Base-by-base conservation (phyloP, 2,329 filamentous ascomycete genomes). In the Chaetoscypha palmicola region DNA sequence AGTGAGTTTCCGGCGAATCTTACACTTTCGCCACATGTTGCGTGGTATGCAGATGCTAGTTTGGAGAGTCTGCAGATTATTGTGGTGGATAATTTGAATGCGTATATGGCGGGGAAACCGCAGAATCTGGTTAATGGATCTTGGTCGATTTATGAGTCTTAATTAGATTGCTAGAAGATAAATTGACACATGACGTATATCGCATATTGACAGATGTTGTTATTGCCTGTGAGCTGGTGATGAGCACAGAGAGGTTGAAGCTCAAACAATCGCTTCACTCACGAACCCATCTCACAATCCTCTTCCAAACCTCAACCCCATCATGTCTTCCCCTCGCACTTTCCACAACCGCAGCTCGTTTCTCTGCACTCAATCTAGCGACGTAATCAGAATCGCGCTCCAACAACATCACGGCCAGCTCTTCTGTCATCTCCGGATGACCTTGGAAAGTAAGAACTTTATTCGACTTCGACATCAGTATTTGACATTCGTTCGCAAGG, bases 21-120 rank as follows among this genome's bases (percentile, higher is more conserved):
- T 47, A 66, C 73, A 0, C 51, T 74, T 31, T 72, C 65, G 37
- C 72, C 73, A 14, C 74, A 78, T 60, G 48, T 75, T 30, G 73
- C 74, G 1, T 77, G 73, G 73, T 69, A 67, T 50, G 67, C 71
- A 1, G 63, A 66, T 36, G 66, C 61, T 50, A 76, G 71, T 3
- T 61, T 70, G 45, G 59, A 65, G 34, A 74, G 69, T 30, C 65
- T 74, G n/a, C n/a, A n/a, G n/a, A n/a, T n/a, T n/a, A n/a, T n/a
- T n/a, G n/a, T n/a, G n/a, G n/a, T n/a, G n/a, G n/a, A n/a, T n/a
- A n/a, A n/a, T n/a, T n/a, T n/a, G n/a, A n/a, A n/a, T n/a, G n/a
- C n/a, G n/a, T n/a, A n/a, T n/a, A n/a, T n/a, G n/a, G n/a, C n/a
- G n/a, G n/a, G n/a, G n/a, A n/a, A n/a, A n/a, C n/a, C n/a, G n/a